Evolutionary conservation across 352 stramenopile species (phyloP).

Genomic region (Phytophthora tentaculata): DNA sequence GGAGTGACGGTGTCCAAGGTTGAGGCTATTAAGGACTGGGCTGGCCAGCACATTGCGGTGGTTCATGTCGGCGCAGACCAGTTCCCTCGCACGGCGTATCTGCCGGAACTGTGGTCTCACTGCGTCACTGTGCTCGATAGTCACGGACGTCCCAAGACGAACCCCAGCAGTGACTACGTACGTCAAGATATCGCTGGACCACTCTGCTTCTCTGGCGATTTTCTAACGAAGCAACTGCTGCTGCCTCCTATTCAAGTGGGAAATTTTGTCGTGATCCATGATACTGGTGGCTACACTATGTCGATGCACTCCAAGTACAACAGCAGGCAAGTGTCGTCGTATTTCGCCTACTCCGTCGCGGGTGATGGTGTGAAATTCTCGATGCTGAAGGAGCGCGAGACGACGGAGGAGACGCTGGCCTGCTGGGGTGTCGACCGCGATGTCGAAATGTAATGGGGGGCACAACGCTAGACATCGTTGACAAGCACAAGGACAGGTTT

Average conservation of each 20-base stretch:
- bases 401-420: conserved; percentile 62
- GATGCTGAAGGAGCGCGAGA: conserved; percentile 73
- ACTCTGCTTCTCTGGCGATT: conserved; percentile 93
- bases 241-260: conserved; percentile 76
- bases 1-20: conserved; percentile 88
- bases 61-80: conserved; percentile 92
- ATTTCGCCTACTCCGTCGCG: conserved; percentile 63
- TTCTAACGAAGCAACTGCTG: conserved; percentile 80
- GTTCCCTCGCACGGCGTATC: conserved; percentile 90
- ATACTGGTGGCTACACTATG: conserved; percentile 89
- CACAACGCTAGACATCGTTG: conserved; percentile 4
- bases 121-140: conserved; percentile 73
- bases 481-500: conserved; percentile 18
- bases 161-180: conserved; percentile 42
- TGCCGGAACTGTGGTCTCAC: conserved; percentile 86
- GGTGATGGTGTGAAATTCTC: conserved; percentile 49
- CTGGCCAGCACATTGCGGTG: conserved; percentile 78
- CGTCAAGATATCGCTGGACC: conserved; percentile 90
- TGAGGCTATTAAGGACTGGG: conserved; percentile 90
- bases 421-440: conserved; percentile 72
- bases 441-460: conserved; percentile 37
- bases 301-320: conserved; percentile 92
- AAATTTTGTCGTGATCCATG: conserved; percentile 86
- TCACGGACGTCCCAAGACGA: conserved; percentile 55
- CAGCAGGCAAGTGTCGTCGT: conserved; percentile 71